These are phyloP conservation scores for Ilyonectria sp. DNA, from an alignment of 2,329 filamentous ascomycete genomes.

Conservation along the genomic window DNA sequence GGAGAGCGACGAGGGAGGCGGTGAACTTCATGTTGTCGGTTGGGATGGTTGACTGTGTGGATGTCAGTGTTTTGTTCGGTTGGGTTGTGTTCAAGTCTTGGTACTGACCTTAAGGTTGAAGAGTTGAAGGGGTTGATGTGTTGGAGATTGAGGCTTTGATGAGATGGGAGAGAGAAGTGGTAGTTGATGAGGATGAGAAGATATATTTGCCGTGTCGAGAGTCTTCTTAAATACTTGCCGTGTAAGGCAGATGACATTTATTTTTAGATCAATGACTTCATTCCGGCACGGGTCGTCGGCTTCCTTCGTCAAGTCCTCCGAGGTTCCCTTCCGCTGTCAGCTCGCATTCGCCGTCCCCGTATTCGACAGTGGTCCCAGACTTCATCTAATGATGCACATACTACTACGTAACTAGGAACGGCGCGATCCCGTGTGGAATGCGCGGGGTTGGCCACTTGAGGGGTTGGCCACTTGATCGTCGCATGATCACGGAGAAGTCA, in stretches of 20 bases:
- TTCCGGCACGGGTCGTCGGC: neutral
- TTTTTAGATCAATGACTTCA: constrained; percentile 4
- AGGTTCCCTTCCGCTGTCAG: neutral
- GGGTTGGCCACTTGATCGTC: neutral
- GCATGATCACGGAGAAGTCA: neutral
- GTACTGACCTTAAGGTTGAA: neutral
- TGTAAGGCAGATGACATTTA: neutral
- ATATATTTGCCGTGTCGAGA: neutral
- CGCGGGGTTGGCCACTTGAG: neutral
- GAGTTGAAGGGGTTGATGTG: neutral
- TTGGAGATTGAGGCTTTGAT: neutral
- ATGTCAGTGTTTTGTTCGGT: neutral
- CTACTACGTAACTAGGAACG: neutral
- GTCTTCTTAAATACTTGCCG: neutral
- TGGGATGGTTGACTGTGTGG: constrained; percentile 6
- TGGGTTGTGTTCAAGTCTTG: neutral
- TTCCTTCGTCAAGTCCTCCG: neutral
- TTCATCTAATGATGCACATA: neutral
- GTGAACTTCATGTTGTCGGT: constrained; percentile 60
- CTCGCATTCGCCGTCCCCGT: neutral
- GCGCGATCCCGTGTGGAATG: neutral
- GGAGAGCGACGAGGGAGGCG: constrained; percentile 53
- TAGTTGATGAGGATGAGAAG: neutral
- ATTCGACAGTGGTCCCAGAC: neutral
- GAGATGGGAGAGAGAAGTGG: neutral